Conservation (phyloP, 345 rosid species). For the Kandelia obovata region DNA sequence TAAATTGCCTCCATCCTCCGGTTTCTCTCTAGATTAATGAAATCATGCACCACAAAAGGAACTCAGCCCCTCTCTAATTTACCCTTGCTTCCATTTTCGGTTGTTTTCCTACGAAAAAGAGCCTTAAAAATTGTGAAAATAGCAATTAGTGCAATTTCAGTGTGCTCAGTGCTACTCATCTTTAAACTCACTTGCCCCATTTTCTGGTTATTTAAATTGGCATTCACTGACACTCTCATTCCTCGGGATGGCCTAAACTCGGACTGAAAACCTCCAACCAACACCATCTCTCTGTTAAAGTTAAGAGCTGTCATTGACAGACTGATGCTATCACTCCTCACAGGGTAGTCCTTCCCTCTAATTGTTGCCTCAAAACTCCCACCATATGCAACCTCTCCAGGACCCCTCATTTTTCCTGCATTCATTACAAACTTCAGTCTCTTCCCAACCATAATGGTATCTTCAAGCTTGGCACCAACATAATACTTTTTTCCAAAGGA, state of each 20-base stretch:
- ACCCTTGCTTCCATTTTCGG: conserved; percentile 30
- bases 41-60: neutral
- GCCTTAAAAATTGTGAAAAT: conserved; percentile 54
- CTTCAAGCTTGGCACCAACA: conserved; percentile 77
- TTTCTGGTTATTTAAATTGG: conserved; percentile 68
- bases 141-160: conserved; percentile 66
- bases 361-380: conserved; percentile 71
- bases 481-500: conserved; percentile 61
- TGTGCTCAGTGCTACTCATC: conserved; percentile 63
- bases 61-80: conserved; percentile 40
- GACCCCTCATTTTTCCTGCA: conserved; percentile 66
- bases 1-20: neutral
- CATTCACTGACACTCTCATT: conserved; percentile 47
- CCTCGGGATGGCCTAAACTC: conserved; percentile 63
- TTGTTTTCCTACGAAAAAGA: conserved; percentile 41
- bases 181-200: conserved; percentile 74
- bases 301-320: conserved; percentile 66
- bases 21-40: conserved; percentile 1
- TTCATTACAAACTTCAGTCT: conserved; percentile 63
- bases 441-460: conserved; percentile 64
- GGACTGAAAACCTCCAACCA: conserved; percentile 69
- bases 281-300: conserved; percentile 63
- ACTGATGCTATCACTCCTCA: conserved; percentile 56
- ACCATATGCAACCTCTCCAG: conserved; percentile 63
- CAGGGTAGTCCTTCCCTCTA: conserved; percentile 81